Conservation (phyloP, 768 basidiomycete genomes). For the Collybiopsis luxurians region DNA sequence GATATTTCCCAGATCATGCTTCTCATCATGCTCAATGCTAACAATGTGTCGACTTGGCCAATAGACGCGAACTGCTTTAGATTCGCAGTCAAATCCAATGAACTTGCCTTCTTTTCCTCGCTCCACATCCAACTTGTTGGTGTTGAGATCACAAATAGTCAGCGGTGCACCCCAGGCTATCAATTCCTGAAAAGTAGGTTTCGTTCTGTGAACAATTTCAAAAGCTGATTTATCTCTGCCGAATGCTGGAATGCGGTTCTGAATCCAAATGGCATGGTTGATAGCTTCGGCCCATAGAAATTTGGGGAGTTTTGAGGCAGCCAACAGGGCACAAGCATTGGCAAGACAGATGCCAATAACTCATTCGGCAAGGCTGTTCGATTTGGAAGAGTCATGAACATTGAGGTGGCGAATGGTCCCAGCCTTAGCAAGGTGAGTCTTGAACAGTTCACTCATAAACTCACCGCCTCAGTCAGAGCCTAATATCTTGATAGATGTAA, state of each 20-base stretch:
- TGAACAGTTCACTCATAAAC: too few species aligned
- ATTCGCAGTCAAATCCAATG: not conserved
- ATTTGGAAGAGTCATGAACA: conserved; percentile 29
- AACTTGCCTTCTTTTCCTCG: not conserved
- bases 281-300: conserved; percentile 20
- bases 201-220: too few species aligned
- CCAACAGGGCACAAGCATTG: conserved; percentile 26
- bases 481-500: conserved; percentile 10
- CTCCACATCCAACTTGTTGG: not conserved
- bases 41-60: not conserved
- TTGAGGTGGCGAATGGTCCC: too few species aligned
- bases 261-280: conserved; percentile 9
- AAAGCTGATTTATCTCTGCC: not conserved
- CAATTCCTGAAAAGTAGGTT: not conserved
- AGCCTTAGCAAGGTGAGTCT: too few species aligned
- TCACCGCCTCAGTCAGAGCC: too few species aligned
- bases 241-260: not conserved
- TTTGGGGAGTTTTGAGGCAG: conserved; percentile 10
- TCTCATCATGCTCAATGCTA: too few species aligned
- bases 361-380: conserved; percentile 27
- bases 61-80: not conserved
- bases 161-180: not conserved
- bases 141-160: not conserved
- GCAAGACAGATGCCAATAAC: too few species aligned
- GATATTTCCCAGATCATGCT: too few species aligned